Percentiles rank a stretch among this genome's conserved stretches.
Evolutionary conservation across 2,329 filamentous ascomycete genomes (phyloP).

Genomic region (Cytospora chrysosperma): DNA sequence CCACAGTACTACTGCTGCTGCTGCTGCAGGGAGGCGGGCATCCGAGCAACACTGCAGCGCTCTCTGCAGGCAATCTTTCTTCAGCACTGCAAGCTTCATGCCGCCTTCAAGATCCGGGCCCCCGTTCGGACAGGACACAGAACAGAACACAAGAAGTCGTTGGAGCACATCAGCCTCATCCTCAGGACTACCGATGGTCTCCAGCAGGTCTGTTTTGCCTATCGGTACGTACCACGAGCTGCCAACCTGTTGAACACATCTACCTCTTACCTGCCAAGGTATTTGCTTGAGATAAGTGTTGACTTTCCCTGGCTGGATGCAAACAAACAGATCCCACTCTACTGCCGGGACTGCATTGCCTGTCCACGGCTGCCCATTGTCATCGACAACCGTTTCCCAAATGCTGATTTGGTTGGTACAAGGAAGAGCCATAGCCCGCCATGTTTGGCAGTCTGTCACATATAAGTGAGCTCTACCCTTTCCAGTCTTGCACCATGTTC

Average conservation of each 20-base stretch:
- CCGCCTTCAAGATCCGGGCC: neutral
- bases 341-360: neutral
- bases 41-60: neutral
- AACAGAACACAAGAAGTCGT: neutral
- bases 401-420: neutral
- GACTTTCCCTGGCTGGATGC: too few relatives aligned
- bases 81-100: neutral
- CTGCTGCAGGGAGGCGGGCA: too few relatives aligned
- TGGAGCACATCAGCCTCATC: neutral
- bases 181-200: neutral
- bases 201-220: too few relatives aligned
- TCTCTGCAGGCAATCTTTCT: neutral
- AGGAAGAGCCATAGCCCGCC: slow-evolving; percentile 22
- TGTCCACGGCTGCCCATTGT: neutral
- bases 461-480: slow-evolving; percentile 38
- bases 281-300: too few relatives aligned
- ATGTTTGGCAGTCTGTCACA: slow-evolving; percentile 46
- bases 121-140: neutral
- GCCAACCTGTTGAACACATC: neutral
- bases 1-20: too few relatives aligned
- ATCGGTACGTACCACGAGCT: neutral
- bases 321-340: neutral
- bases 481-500: neutral
- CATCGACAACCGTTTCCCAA: neutral
- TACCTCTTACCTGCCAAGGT: neutral